Percentiles rank a stretch among this genome's conserved stretches.
Conservation (phyloP, 345 rosid genomes). For the Citrus mangshanensis region DNA sequence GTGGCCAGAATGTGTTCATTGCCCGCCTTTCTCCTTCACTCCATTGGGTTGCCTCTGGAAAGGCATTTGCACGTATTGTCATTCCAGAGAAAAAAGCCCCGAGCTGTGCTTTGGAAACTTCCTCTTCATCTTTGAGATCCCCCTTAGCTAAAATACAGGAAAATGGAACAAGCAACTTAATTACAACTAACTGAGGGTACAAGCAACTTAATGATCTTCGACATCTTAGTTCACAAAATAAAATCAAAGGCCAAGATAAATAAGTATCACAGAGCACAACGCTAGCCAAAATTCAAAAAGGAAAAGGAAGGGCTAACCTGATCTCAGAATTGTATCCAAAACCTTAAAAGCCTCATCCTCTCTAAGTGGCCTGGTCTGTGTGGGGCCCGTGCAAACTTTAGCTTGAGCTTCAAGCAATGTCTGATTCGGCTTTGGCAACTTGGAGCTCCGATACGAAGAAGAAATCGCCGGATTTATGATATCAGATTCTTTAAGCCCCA, state of each 20-base stretch:
- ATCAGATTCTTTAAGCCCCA: slow-evolving; percentile 65
- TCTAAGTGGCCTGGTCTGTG: slow-evolving; percentile 71
- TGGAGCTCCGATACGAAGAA: slow-evolving; percentile 62
- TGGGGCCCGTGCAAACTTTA: slow-evolving; percentile 96
- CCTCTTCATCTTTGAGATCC: slow-evolving; percentile 66
- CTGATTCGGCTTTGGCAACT: slow-evolving; percentile 69
- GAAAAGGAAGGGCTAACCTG: slow-evolving; percentile 39
- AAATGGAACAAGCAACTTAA: slow-evolving; percentile 1
- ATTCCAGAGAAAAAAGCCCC: slow-evolving; percentile 96
- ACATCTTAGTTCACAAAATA: not conserved
- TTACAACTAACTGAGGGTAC: not conserved
- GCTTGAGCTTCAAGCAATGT: slow-evolving; percentile 91
- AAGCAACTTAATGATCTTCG: not conserved
- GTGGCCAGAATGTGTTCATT: slow-evolving; percentile 75
- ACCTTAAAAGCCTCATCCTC: slow-evolving; percentile 78
- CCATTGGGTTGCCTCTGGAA: slow-evolving; percentile 94
- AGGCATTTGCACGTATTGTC: slow-evolving; percentile 91
- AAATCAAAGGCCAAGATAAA: not conserved
- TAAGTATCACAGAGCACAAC: not conserved
- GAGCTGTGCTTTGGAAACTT: slow-evolving; percentile 81
- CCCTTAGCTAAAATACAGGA: slow-evolving; percentile 54
- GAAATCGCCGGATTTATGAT: slow-evolving; percentile 65
- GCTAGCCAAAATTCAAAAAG: not conserved
- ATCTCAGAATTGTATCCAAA: slow-evolving; percentile 70
- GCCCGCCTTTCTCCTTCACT: slow-evolving; percentile 88